A percentile compares a stretch with the other conserved stretches of the same genome.
These are phyloP conservation scores for Zymoseptoria crescenta DNA, from an alignment of 2,329 filamentous ascomycete species.

Conservation along the genomic window DNA sequence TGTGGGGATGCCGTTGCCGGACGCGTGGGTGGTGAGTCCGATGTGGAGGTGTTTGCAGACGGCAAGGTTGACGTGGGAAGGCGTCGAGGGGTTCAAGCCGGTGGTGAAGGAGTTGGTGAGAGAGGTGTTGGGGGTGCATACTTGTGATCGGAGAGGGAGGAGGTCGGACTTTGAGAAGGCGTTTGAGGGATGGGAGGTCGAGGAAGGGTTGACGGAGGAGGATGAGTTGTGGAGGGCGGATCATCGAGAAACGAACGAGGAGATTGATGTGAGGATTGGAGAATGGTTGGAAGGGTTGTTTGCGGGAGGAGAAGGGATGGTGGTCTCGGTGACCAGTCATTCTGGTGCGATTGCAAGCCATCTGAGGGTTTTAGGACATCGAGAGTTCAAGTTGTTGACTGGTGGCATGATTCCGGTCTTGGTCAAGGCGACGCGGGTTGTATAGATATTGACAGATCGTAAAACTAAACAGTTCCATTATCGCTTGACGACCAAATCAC, in stretches of 20 bases:
- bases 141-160: slow-evolving; percentile 56
- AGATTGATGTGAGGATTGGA: slow-evolving; percentile 15
- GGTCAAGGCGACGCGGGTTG: slow-evolving; percentile 32
- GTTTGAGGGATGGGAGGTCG: slow-evolving; percentile 46
- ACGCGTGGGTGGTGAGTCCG: slow-evolving; percentile 59
- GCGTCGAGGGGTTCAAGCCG: slow-evolving; percentile 50
- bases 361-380: slow-evolving; percentile 39
- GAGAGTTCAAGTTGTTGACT: slow-evolving; percentile 40
- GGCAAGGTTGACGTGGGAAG: slow-evolving; percentile 52
- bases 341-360: slow-evolving; percentile 52
- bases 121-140: slow-evolving; percentile 60
- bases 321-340: slow-evolving; percentile 51
- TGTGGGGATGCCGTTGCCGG: slow-evolving; percentile 48
- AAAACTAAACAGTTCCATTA: slow-evolving; percentile 21
- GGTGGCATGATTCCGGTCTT: slow-evolving; percentile 47
- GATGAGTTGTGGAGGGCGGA: slow-evolving; percentile 43
- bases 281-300: slow-evolving; percentile 49
- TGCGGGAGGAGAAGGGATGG: slow-evolving; percentile 38
- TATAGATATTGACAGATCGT: not conserved
- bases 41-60: slow-evolving; percentile 57
- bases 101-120: slow-evolving; percentile 56
- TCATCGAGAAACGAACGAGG: slow-evolving; percentile 17
- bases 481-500: slow-evolving; percentile 64
- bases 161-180: slow-evolving; percentile 46
- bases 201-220: slow-evolving; percentile 53